Conservation (phyloP, 2,329 filamentous ascomycete genomes). For the Fonsecaea pugnacius region DNA sequence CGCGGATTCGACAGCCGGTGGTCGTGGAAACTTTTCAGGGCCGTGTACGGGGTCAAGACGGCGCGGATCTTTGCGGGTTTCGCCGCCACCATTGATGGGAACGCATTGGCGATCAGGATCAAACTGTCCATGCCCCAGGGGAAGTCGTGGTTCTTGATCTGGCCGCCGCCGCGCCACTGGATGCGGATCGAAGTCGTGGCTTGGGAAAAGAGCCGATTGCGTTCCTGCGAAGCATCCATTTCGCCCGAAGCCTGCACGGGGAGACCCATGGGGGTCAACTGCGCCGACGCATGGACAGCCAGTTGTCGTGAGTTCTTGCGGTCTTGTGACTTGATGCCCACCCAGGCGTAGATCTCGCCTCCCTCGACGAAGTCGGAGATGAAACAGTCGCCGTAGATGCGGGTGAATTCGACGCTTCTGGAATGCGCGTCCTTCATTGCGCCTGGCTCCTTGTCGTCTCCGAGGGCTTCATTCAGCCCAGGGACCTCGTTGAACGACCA, state of each 20-base stretch:
- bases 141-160: constrained; percentile 20
- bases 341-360: constrained; percentile 20
- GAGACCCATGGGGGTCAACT: constrained; percentile 14
- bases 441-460: background rate
- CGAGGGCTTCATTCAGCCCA: constrained; percentile 1
- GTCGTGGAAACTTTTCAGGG: constrained; percentile 18
- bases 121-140: constrained; percentile 17
- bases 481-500: constrained; percentile 19
- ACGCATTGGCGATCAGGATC: constrained; percentile 19
- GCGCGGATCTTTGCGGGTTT: constrained; percentile 15
- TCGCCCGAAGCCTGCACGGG: constrained; percentile 14
- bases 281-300: constrained; percentile 12
- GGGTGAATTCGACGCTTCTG: constrained; percentile 14
- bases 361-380: constrained; percentile 21
- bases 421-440: background rate
- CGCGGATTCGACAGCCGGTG: constrained; percentile 3
- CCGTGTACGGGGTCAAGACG: constrained; percentile 15
- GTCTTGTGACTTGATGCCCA: constrained; percentile 17
- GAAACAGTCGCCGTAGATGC: constrained; percentile 20
- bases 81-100: constrained; percentile 13
- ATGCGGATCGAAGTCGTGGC: constrained; percentile 19
- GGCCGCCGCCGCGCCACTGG: constrained; percentile 18
- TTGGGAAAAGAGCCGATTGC: constrained; percentile 11
- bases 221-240: constrained; percentile 7
- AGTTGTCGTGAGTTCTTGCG: constrained; percentile 12